Evolutionary conservation across 1,284 basidiomycete species (phyloP).

Genomic region (Fomitopsis betulina): DNA sequence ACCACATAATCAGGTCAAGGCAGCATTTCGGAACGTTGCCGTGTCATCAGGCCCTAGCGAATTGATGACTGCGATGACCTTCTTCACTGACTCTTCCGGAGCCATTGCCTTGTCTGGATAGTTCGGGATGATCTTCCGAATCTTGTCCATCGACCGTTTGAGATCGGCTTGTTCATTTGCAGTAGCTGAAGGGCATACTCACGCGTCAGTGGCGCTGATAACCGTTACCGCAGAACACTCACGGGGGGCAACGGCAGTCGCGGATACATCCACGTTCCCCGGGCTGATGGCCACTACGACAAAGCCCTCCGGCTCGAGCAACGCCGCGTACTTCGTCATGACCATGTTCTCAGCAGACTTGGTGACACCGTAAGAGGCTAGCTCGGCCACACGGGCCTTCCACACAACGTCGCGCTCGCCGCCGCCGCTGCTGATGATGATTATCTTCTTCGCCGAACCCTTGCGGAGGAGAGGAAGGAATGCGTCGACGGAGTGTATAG

Average conservation of each 20-base stretch:
- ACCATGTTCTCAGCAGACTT: conserved; percentile 37
- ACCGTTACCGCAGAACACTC: background rate
- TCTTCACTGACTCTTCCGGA: background rate
- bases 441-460: conserved; percentile 33
- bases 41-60: background rate
- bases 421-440: conserved; percentile 28
- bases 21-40: background rate
- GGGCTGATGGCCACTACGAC: conserved; percentile 32
- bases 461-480: conserved; percentile 35
- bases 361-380: conserved; percentile 30
- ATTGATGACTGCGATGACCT: background rate
- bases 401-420: conserved; percentile 27
- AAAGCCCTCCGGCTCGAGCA: conserved; percentile 31
- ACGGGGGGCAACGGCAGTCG: background rate
- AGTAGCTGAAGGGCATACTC: background rate
- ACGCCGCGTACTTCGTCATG: conserved; percentile 34
- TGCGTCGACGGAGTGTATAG: conserved; percentile 31
- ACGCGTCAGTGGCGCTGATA: background rate
- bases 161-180: background rate
- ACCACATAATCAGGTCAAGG: too few relatives aligned
- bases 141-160: background rate
- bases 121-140: background rate
- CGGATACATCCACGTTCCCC: conserved; percentile 27
- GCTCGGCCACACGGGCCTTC: conserved; percentile 4
- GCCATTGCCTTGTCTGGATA: background rate